Percentiles rank a stretch among this genome's conserved stretches.
These are phyloP conservation scores for Candida loeiensis DNA, from an alignment of 805 yeast species.

Conservation along the genomic window DNA sequence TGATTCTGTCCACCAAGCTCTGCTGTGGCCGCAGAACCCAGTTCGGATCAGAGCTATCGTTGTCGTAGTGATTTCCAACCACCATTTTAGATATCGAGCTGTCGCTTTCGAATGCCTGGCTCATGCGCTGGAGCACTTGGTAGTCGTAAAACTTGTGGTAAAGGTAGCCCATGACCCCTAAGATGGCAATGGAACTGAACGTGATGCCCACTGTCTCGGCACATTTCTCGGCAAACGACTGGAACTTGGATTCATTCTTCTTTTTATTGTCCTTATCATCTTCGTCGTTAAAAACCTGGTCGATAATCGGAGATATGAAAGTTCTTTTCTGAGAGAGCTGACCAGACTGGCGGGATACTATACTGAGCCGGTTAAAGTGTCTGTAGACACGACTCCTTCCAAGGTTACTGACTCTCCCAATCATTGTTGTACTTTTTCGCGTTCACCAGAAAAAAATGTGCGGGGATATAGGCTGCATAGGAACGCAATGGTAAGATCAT, in stretches of 20 bases:
- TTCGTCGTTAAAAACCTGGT: slow-evolving; percentile 10
- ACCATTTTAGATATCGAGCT: slow-evolving; percentile 62
- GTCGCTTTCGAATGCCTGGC: slow-evolving; percentile 61
- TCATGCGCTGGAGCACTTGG: slow-evolving; percentile 64
- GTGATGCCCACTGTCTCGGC: slow-evolving; percentile 71
- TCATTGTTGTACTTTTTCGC: too few relatives aligned
- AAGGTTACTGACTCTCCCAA: too few relatives aligned
- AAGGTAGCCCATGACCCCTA: slow-evolving; percentile 68
- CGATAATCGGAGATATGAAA: slow-evolving; percentile 10
- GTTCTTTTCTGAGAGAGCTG: too few relatives aligned
- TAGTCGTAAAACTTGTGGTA: slow-evolving; percentile 61
- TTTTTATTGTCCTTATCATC: slow-evolving; percentile 8
- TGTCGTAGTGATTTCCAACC: slow-evolving; percentile 45
- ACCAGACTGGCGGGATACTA: too few relatives aligned
- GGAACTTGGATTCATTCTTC: slow-evolving; percentile 4
- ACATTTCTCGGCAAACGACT: slow-evolving; percentile 34
- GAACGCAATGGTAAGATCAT: too few relatives aligned
- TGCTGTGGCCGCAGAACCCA: slow-evolving; percentile 79
- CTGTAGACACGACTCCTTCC: too few relatives aligned
- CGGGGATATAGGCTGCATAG: too few relatives aligned
- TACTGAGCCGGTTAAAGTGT: too few relatives aligned
- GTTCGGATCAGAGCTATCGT: slow-evolving; percentile 19
- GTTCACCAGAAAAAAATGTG: too few relatives aligned
- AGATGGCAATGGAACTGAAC: slow-evolving; percentile 60
- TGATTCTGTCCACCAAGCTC: slow-evolving; percentile 55